Percentiles rank a stretch among this genome's conserved stretches.
phyloP scores from a whole-genome alignment of 768 basidiomycete species.

The Suillus lakei region DNA sequence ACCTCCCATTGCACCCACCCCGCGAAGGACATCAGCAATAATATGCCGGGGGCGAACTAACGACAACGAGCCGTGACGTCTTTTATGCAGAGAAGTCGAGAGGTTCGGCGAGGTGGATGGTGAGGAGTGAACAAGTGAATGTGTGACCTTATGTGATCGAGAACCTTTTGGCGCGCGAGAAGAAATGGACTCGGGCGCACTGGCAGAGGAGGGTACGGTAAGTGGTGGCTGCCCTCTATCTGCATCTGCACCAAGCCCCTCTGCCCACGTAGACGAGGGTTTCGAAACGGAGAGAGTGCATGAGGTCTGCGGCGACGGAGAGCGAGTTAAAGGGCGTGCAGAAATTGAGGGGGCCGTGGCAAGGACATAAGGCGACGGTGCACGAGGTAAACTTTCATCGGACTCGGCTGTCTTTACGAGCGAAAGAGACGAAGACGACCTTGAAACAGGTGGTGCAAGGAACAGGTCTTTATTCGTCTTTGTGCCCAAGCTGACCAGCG shows the following conservation, averaged over 20 bases:
- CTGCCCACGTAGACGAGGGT: neutral
- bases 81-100: conserved; percentile 18
- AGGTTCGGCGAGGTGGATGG: conserved; percentile 14
- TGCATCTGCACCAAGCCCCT: neutral
- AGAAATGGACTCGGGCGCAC: conserved; percentile 8
- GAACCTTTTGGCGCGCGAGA: conserved; percentile 16
- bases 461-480: conserved; percentile 12
- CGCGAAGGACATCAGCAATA: conserved; percentile 45
- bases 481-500: conserved; percentile 15
- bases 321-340: conserved; percentile 14
- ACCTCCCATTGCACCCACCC: conserved; percentile 43
- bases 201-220: neutral
- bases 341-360: conserved; percentile 30
- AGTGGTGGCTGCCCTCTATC: neutral
- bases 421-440: conserved; percentile 33
- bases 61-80: conserved; percentile 15
- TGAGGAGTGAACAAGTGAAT: conserved; percentile 14
- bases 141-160: neutral
- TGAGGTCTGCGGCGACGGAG: conserved; percentile 16
- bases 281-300: conserved; percentile 10
- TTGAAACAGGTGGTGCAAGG: conserved; percentile 25
- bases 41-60: conserved; percentile 25
- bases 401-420: conserved; percentile 23
- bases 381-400: conserved; percentile 15
- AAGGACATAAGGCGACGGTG: conserved; percentile 29